Evolutionary conservation across 2,329 filamentous ascomycete genomes (phyloP).

Genomic region (Xylariaceae sp.): DNA sequence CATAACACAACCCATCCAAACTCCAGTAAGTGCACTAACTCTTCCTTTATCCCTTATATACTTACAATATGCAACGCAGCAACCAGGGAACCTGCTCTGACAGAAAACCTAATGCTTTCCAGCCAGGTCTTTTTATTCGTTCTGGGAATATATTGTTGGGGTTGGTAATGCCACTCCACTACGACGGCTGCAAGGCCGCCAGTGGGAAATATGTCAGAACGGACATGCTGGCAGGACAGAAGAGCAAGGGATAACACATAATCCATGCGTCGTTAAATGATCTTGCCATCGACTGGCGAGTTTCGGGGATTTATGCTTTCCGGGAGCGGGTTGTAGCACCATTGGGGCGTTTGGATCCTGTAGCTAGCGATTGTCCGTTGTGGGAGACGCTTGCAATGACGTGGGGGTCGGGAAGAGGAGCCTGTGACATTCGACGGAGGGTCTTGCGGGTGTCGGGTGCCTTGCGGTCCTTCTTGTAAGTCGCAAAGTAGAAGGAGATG

Average conservation of each 20-base stretch:
- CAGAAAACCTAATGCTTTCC: constrained; percentile 15
- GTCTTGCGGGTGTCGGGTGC: constrained; percentile 74
- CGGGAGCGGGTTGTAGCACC: constrained; percentile 61
- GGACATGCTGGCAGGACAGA: too few relatives aligned
- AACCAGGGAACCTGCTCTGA: too few relatives aligned
- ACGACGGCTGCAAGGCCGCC: constrained; percentile 25
- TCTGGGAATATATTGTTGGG: constrained; percentile 22
- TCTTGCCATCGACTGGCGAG: too few relatives aligned
- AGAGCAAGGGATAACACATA: too few relatives aligned
- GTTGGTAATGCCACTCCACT: constrained; percentile 29
- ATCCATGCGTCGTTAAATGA: too few relatives aligned
- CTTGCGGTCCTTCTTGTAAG: constrained; percentile 85
- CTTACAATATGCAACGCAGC: constrained; percentile 19
- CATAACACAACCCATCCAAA: constrained; percentile 22
- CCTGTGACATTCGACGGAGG: constrained; percentile 59
- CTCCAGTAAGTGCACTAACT: constrained; percentile 23
- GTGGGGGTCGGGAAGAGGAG: constrained; percentile 75
- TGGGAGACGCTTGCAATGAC: constrained; percentile 58
- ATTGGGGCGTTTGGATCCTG: constrained; percentile 51
- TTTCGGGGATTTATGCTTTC: constrained; percentile 51
- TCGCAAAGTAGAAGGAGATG: constrained; percentile 98
- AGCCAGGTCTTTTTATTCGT: constrained; percentile 18
- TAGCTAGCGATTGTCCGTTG: constrained; percentile 47
- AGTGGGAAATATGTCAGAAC: too few relatives aligned
- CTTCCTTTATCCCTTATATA: constrained; percentile 18